Evolutionary conservation across 768 basidiomycete genomes (phyloP).

Genomic region (Pisolithus marmoratus): DNA sequence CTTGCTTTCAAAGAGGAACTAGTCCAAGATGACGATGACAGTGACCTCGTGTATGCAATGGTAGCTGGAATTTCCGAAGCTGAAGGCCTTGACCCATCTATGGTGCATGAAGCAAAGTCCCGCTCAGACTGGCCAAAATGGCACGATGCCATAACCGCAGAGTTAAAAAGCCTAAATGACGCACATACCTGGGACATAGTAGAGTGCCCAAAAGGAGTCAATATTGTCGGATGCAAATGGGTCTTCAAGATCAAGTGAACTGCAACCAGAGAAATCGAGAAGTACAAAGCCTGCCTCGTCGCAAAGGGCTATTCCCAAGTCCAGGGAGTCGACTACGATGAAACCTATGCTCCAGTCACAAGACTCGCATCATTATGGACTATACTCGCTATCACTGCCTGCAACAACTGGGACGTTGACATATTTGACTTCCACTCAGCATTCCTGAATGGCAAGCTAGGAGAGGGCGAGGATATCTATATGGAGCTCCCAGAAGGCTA

Average conservation of each 20-base stretch:
- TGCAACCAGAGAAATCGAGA: conserved; percentile 24
- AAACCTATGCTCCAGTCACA: too few relatives aligned
- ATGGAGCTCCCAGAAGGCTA: not conserved
- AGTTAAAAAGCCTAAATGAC: conserved; percentile 1
- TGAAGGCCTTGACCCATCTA: not conserved
- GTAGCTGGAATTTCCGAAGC: conserved; percentile 1
- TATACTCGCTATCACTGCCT: conserved; percentile 2
- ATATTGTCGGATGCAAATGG: conserved; percentile 28
- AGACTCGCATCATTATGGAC: not conserved
- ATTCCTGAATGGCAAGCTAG: conserved; percentile 35
- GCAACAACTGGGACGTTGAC: conserved; percentile 31
- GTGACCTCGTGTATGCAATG: not conserved
- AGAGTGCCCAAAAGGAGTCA: not conserved
- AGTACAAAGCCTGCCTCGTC: conserved; percentile 7
- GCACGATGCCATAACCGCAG: conserved; percentile 6
- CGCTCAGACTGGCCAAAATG: not conserved
- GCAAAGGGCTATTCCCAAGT: too few relatives aligned
- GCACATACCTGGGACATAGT: conserved; percentile 7
- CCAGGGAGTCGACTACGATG: too few relatives aligned
- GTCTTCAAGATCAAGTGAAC: conserved; percentile 39
- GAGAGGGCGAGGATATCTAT: conserved; percentile 26
- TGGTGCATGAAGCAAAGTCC: not conserved
- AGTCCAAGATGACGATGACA: not conserved
- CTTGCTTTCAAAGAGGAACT: not conserved
- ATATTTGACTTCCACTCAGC: conserved; percentile 38